These are phyloP conservation scores for Trichoderma atrobrunneum DNA, from an alignment of 2,329 filamentous ascomycete genomes.

Conservation along the genomic window DNA sequence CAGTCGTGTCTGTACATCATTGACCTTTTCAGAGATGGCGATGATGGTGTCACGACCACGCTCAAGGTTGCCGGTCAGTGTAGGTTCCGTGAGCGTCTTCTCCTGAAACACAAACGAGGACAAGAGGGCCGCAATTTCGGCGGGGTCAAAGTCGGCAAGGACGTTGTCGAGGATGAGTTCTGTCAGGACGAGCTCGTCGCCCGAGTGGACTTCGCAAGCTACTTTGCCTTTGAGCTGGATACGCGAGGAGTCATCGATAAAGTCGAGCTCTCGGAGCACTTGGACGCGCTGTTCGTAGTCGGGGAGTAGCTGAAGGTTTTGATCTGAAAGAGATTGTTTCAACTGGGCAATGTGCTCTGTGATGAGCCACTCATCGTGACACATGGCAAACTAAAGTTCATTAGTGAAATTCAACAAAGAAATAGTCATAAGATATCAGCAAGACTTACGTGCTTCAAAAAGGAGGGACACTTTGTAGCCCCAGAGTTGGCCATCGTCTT, in stretches of 20 bases:
- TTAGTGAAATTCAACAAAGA: background rate
- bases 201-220: constrained; percentile 95
- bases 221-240: constrained; percentile 98
- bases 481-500: constrained; percentile 60
- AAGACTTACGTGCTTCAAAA: constrained; percentile 78
- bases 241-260: constrained; percentile 81
- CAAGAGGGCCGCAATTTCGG: constrained; percentile 91
- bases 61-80: constrained; percentile 77
- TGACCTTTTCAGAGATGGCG: constrained; percentile 87
- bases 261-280: constrained; percentile 86
- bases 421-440: background rate
- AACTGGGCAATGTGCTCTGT: constrained; percentile 88
- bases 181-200: constrained; percentile 92
- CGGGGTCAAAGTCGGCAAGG: constrained; percentile 88
- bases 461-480: constrained; percentile 69
- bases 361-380: constrained; percentile 94
- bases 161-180: constrained; percentile 97
- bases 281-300: constrained; percentile 95
- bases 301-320: constrained; percentile 90
- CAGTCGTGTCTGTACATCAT: constrained; percentile 80
- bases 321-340: constrained; percentile 86
- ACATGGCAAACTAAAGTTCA: constrained; percentile 75
- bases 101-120: constrained; percentile 98
- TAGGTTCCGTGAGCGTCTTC: constrained; percentile 80
- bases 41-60: constrained; percentile 82